phyloP scores from a whole-genome alignment of 805 yeast species.

The Jamesozyma jinghongensis region DNA sequence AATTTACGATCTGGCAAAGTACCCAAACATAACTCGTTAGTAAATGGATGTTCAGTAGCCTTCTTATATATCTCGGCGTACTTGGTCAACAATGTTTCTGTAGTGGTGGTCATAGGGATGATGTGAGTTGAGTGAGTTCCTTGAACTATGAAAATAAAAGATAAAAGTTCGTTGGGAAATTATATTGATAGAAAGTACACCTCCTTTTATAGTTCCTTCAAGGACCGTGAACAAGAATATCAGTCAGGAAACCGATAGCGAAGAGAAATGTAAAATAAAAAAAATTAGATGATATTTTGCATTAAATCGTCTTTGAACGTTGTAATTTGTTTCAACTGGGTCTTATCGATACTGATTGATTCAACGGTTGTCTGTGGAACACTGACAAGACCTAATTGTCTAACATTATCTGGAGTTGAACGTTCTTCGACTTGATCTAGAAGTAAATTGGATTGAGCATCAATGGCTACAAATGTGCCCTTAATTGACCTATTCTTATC shows the following conservation, averaged over 20 bases:
- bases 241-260: neutral
- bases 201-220: too few relatives aligned
- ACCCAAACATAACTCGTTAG: constrained; percentile 40
- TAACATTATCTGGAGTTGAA: constrained; percentile 7
- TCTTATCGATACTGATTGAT: constrained; percentile 16
- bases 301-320: constrained; percentile 8
- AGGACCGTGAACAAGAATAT: too few relatives aligned
- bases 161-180: too few relatives aligned
- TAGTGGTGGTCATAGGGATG: constrained; percentile 10
- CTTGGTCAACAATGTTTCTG: constrained; percentile 18
- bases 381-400: constrained; percentile 47
- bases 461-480: constrained; percentile 37
- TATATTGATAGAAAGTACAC: too few relatives aligned
- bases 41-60: constrained; percentile 35
- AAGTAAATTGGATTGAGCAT: constrained; percentile 36
- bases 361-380: constrained; percentile 37
- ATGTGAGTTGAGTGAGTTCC: too few relatives aligned
- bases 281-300: constrained; percentile 5
- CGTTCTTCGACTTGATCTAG: constrained; percentile 34
- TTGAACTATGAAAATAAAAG: too few relatives aligned
- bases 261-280: neutral
- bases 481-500: constrained; percentile 29
- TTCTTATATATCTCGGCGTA: constrained; percentile 18
- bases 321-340: constrained; percentile 18
- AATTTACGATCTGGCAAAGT: constrained; percentile 35